Evolutionary conservation across 2,329 filamentous ascomycete genomes (phyloP), one percentile per base, ranked within the genome.

Genomic region (Fusarium stilboides): DNA sequence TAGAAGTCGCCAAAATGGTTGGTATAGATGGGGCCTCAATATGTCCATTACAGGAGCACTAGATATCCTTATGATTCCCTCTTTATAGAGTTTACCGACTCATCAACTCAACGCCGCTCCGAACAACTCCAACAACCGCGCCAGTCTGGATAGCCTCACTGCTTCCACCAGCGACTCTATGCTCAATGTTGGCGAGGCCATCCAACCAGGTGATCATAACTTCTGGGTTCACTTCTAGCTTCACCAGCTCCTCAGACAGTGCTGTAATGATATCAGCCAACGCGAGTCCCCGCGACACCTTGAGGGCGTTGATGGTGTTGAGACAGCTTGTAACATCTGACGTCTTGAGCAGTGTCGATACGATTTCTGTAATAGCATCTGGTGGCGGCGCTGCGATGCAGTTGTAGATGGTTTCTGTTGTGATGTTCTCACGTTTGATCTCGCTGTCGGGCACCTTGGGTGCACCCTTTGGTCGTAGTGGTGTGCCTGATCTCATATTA

Each of bases 341-440:
- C 3, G 93, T 98, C 56, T 88, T 90, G 28, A 98, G 87, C 33
- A 99, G 86, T 1, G 94, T 97, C 70, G 91, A 87, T 70, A 94
- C 86, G 55, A 99, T 98, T 73, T 92, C 89, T 70, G 88, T 87
- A 76, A 98, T 94, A 74, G 97, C 95, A 24, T 91, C 89, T 1
- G 96, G 96, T 71, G 97, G 94, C 6, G 96, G 96, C 3, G 95
- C 95, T 10, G 96, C 96, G 77, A 99, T 97, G 80, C 96, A 99
- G 80, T 94, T 94, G 85, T 98, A 99, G 76, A 99, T 98, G 9
- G 93, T 94, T 77, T 97, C 92, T 36, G 92, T 97, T 71, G 98
- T 97, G 71, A 93, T 88, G 62, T 73, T 85, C 31, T 98, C 95
- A 40, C 94, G 87, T 57, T 91, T 85, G 28, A 94, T 89, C 55